Conservation (phyloP, 345 rosid species). For the Anacardium occidentale region DNA sequence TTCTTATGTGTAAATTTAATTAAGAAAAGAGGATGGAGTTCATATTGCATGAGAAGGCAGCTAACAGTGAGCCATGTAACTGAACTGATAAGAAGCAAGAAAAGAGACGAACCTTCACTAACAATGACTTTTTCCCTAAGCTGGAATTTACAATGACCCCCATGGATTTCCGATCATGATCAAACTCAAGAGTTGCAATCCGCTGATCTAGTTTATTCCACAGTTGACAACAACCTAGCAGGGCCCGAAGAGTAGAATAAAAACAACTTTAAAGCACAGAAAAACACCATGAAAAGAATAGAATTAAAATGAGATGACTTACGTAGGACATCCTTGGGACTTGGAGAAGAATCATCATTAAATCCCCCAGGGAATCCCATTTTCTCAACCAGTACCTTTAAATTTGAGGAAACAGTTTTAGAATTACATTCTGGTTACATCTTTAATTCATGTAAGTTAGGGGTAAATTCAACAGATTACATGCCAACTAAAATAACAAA, state of each 20-base stretch:
- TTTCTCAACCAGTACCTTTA: conserved; percentile 93
- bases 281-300: neutral
- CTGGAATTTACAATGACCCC: conserved; percentile 89
- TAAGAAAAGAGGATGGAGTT: neutral
- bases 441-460: neutral
- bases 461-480: conserved; percentile 1
- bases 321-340: conserved; percentile 48
- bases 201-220: conserved; percentile 76
- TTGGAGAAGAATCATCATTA: conserved; percentile 36
- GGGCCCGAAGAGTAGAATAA: neutral
- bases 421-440: neutral
- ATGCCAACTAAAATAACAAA: neutral
- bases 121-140: conserved; percentile 63
- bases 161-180: conserved; percentile 91
- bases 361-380: conserved; percentile 77
- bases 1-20: neutral
- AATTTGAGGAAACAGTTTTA: conserved; percentile 3
- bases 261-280: neutral
- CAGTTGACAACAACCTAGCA: conserved; percentile 58
- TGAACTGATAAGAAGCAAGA: neutral
- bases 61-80: neutral
- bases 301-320: conserved; percentile 24
- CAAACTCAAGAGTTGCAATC: conserved; percentile 94
- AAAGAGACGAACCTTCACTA: conserved; percentile 65
- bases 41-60: neutral